Evolutionary conservation across 345 rosid species (phyloP).

Genomic region (Kernera saxatilis): DNA sequence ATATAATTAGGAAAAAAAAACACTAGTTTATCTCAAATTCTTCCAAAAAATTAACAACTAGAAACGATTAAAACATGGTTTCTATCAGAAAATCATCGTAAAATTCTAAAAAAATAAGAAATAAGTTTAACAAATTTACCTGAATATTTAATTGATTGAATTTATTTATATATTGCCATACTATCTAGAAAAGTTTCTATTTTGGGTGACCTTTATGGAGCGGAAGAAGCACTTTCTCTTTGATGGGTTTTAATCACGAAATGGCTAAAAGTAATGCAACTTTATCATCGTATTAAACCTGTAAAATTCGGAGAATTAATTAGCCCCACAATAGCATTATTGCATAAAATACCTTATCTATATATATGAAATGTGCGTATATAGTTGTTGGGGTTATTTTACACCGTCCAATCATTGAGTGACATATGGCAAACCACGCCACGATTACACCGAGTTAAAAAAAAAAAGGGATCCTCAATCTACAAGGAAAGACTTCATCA

Average conservation of each 20-base stretch:
- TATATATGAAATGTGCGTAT: neutral
- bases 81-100: neutral
- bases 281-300: neutral
- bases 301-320: neutral
- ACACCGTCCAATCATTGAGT: too few species aligned
- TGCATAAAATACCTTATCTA: neutral
- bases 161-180: neutral
- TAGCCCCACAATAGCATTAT: neutral
- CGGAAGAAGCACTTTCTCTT: slow-evolving; percentile 1
- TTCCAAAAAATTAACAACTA: neutral
- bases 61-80: neutral
- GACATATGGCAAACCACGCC: too few species aligned
- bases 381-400: too few species aligned
- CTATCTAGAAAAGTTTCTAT: neutral
- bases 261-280: neutral
- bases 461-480: too few species aligned
- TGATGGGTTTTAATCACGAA: neutral
- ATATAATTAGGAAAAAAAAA: neutral
- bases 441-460: too few species aligned
- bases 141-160: neutral
- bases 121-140: neutral
- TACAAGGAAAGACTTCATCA: too few species aligned
- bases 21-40: neutral
- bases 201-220: neutral
- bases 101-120: neutral